Conservation (phyloP, 805 yeast genomes). For the Candida pseudofarinosa region DNA sequence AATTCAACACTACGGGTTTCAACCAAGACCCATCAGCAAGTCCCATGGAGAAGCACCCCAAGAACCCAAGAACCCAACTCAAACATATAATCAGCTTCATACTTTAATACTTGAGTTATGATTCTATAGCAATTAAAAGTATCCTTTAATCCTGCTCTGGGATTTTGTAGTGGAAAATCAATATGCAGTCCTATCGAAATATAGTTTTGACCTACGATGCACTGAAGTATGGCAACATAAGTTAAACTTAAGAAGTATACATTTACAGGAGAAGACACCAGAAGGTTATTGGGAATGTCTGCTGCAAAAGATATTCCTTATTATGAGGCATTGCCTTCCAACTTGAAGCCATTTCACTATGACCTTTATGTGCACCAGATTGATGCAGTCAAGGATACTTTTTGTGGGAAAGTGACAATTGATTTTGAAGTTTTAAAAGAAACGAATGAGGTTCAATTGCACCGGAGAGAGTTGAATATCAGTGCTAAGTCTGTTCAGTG, state of each 20-base stretch:
- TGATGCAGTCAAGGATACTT: constrained; percentile 42
- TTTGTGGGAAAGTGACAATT: constrained; percentile 46
- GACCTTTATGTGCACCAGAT: constrained; percentile 61
- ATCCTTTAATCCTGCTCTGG: no score
- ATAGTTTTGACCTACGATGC: no score
- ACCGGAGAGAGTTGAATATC: constrained; percentile 42
- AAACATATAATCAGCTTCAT: background rate
- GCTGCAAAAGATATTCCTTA: constrained; percentile 15
- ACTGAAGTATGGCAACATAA: no score
- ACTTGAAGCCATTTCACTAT: constrained; percentile 73
- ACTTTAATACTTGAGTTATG: no score
- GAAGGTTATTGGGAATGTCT: no score
- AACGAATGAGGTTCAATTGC: constrained; percentile 45
- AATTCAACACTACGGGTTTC: constrained; percentile 1
- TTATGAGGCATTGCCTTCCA: constrained; percentile 53
- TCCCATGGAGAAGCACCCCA: background rate
- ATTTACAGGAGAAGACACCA: no score
- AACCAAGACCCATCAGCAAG: background rate
- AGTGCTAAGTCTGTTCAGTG: constrained; percentile 14
- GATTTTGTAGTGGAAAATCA: no score
- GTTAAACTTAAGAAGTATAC: no score
- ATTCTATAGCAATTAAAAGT: no score
- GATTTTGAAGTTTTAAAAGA: constrained; percentile 40
- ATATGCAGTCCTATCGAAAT: no score
- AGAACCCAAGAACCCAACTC: background rate